Conservation (phyloP, 352 stramenopile genomes). For the Globisporangium takayamanum region DNA sequence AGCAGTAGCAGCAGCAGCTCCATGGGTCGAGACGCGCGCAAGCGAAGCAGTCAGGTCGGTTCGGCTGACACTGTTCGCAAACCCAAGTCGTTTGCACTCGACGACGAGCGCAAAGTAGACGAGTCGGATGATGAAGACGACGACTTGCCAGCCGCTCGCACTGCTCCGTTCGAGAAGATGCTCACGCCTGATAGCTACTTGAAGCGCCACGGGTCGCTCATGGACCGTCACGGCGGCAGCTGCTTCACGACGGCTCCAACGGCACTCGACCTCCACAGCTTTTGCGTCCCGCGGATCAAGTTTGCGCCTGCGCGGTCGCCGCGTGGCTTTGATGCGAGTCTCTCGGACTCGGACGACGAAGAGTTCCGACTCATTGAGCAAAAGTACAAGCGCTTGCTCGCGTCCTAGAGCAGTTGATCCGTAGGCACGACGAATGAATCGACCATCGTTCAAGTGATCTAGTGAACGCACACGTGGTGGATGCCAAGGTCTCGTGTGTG, state of each 20-base stretch:
- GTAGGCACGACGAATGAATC: too few relatives aligned
- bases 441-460: too few relatives aligned
- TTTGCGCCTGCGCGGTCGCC: conserved; percentile 28
- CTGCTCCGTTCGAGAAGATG: conserved; percentile 18
- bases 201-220: conserved; percentile 32
- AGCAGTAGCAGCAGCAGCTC: not conserved
- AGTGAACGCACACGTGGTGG: too few relatives aligned
- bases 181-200: conserved; percentile 43
- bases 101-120: not conserved
- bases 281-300: conserved; percentile 77
- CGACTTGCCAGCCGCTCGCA: not conserved
- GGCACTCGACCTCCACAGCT: conserved; percentile 51
- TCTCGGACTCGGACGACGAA: conserved; percentile 66
- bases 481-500: not conserved
- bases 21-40: not conserved
- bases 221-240: conserved; percentile 41
- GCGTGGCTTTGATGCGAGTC: not conserved
- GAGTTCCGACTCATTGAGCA: conserved; percentile 70
- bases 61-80: not conserved
- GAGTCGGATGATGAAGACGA: conserved; percentile 13
- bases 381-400: conserved; percentile 58
- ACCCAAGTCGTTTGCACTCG: not conserved
- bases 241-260: conserved; percentile 33
- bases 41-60: not conserved
- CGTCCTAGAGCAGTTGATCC: not conserved